Percentiles rank a stretch among this genome's conserved stretches.
These are phyloP conservation scores for Microdochium bolleyi DNA, from an alignment of 2,329 filamentous ascomycete species.

Conservation along the genomic window DNA sequence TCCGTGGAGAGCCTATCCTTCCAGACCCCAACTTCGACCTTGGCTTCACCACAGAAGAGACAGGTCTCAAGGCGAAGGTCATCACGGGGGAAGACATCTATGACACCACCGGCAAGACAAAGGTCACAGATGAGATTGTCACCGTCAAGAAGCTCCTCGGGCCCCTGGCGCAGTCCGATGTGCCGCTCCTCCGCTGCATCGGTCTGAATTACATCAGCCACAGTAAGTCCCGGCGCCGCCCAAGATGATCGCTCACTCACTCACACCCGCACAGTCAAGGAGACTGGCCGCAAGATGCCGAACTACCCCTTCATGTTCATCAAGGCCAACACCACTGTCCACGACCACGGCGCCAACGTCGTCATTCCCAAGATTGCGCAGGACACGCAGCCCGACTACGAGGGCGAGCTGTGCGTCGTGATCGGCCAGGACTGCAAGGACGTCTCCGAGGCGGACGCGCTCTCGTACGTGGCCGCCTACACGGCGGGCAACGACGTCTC, in stretches of 20 bases:
- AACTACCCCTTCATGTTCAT: conserved; percentile 25
- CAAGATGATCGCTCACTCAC: not conserved
- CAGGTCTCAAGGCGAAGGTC: conserved; percentile 36
- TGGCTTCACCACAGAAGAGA: conserved; percentile 1
- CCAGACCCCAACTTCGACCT: not conserved
- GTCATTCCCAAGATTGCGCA: conserved; percentile 36
- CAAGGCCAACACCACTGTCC: conserved; percentile 31
- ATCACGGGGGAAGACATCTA: conserved; percentile 35
- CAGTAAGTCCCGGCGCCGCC: no score
- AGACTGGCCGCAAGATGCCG: conserved; percentile 11
- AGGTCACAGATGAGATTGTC: conserved; percentile 36
- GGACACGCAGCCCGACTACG: conserved; percentile 34
- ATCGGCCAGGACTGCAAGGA: conserved; percentile 39
- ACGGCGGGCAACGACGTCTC: conserved; percentile 49
- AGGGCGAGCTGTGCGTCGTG: conserved; percentile 41
- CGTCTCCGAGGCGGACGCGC: conserved; percentile 34
- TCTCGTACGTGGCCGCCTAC: conserved; percentile 46
- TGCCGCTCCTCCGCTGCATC: conserved; percentile 42
- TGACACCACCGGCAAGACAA: conserved; percentile 28
- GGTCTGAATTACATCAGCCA: conserved; percentile 32
- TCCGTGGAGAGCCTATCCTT: conserved; percentile 4
- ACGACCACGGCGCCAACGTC: conserved; percentile 30
- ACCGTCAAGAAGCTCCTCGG: conserved; percentile 38
- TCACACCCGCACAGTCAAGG: conserved; percentile 14
- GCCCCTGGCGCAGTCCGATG: conserved; percentile 33